phyloP scores from a whole-genome alignment of 306 rosid genomes.

The Fragaria nilgerrensis region DNA sequence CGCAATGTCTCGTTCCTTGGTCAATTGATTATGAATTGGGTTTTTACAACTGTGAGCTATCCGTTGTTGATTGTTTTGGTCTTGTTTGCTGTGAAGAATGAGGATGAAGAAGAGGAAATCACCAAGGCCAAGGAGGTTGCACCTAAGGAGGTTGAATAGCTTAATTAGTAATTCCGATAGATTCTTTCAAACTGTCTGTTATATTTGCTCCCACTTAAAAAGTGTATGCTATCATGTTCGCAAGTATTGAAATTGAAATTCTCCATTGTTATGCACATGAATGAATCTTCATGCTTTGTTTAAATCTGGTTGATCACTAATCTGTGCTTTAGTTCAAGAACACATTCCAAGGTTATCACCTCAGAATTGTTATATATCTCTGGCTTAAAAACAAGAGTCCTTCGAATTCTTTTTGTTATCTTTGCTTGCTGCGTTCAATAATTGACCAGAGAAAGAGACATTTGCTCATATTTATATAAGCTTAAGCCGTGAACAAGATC shows the following conservation, averaged over 20 bases:
- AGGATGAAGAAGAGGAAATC: constrained; percentile 31
- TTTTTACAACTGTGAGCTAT: constrained; percentile 57
- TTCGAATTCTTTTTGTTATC: background rate
- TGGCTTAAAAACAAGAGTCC: background rate
- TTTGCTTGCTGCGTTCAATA: background rate
- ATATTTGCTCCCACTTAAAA: background rate
- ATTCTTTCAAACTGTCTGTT: background rate
- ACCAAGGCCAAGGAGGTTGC: constrained; percentile 26
- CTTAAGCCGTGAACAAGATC: background rate
- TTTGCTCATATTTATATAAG: background rate
- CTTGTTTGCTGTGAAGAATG: constrained; percentile 68
- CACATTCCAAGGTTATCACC: background rate
- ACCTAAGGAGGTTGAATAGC: constrained; percentile 10
- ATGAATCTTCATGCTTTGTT: background rate
- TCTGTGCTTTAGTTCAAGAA: background rate
- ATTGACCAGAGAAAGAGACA: background rate
- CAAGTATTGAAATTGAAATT: background rate
- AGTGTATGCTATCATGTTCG: background rate
- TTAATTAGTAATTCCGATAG: background rate
- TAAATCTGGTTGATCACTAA: background rate
- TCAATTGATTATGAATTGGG: constrained; percentile 71
- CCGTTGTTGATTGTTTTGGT: constrained; percentile 61
- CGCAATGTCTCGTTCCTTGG: constrained; percentile 43
- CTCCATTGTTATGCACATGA: background rate
- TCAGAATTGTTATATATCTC: background rate